Percentiles rank a stretch among this genome's conserved stretches.
Evolutionary conservation across 83 land plant genomes (phyloP).

Genomic region (Picea engelmannii): DNA sequence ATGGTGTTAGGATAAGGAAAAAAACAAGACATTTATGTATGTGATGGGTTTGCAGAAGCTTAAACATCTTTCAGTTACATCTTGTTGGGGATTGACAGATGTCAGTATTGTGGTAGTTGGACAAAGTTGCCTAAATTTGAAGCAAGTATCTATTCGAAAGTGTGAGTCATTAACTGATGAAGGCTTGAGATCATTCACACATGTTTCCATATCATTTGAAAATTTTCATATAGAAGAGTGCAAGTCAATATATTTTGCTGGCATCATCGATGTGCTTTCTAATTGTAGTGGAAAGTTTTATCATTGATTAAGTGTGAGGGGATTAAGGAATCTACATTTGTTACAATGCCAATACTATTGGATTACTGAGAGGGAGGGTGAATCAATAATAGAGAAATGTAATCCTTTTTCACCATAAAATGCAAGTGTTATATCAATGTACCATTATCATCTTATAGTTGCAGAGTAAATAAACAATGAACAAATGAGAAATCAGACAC

Average conservation of each 20-base stretch:
- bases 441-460: too few species aligned
- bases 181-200: conserved; percentile 27
- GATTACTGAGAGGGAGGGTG: too few species aligned
- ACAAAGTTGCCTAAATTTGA: conserved; percentile 23
- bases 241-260: conserved; percentile 21
- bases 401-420: too few species aligned
- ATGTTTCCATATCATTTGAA: conserved; percentile 17
- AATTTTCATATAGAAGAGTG: conserved; percentile 40
- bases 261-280: conserved; percentile 28
- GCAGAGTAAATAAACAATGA: too few species aligned
- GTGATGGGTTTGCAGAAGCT: conserved; percentile 57
- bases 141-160: conserved; percentile 21
- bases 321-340: neutral
- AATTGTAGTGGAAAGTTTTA: conserved; percentile 18
- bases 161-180: conserved; percentile 35
- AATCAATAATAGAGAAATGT: too few species aligned
- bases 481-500: too few species aligned
- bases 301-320: conserved; percentile 35
- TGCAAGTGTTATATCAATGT: too few species aligned
- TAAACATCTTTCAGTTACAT: conserved; percentile 39
- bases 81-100: conserved; percentile 39
- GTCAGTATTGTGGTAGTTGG: conserved; percentile 21
- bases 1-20: too few species aligned
- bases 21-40: too few species aligned
- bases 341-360: too few species aligned